A percentile compares a stretch with the other conserved stretches of the same genome.
phyloP scores from a whole-genome alignment of 768 basidiomycete species.

The Hygrophorus pudorinus region DNA sequence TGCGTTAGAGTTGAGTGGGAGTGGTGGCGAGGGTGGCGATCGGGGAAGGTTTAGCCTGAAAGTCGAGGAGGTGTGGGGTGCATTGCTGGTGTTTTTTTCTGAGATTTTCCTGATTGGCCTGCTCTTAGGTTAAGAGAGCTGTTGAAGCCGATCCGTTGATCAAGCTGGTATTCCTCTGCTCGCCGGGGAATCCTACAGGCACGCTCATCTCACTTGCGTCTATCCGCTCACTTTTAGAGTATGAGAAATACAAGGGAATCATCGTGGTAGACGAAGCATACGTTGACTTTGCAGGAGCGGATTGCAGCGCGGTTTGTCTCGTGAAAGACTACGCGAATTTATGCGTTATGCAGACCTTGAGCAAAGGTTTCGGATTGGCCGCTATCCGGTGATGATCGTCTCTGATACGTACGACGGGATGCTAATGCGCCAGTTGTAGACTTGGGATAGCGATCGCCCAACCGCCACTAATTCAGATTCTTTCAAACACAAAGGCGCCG shows the following conservation, averaged over 20 bases:
- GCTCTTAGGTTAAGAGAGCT: slow-evolving; percentile 55
- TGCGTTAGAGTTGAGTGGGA: slow-evolving; percentile 50
- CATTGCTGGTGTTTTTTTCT: slow-evolving; percentile 1
- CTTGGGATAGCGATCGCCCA: slow-evolving; percentile 87
- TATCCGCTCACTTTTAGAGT: slow-evolving; percentile 63
- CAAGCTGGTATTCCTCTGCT: slow-evolving; percentile 91
- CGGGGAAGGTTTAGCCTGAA: slow-evolving; percentile 62
- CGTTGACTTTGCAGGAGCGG: slow-evolving; percentile 75
- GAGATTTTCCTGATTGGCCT: slow-evolving; percentile 1
- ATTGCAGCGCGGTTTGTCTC: slow-evolving; percentile 56
- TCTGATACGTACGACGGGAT: background rate
- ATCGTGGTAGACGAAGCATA: slow-evolving; percentile 96
- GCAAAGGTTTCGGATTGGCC: slow-evolving; percentile 93
- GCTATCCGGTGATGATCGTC: slow-evolving; percentile 67
- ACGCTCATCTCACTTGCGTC: slow-evolving; percentile 69
- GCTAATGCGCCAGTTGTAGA: slow-evolving; percentile 26
- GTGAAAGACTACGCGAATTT: slow-evolving; percentile 79
- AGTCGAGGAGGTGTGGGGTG: slow-evolving; percentile 55
- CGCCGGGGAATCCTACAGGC: slow-evolving; percentile 95
- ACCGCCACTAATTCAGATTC: slow-evolving; percentile 81
- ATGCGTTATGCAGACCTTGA: slow-evolving; percentile 92
- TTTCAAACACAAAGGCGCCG: slow-evolving; percentile 93
- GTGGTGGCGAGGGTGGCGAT: slow-evolving; percentile 64
- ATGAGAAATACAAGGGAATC: slow-evolving; percentile 79
- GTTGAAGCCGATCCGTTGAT: slow-evolving; percentile 65